Evolutionary conservation across 805 yeast genomes (phyloP).

Genomic region (Kluyveromyces aestuarii): DNA sequence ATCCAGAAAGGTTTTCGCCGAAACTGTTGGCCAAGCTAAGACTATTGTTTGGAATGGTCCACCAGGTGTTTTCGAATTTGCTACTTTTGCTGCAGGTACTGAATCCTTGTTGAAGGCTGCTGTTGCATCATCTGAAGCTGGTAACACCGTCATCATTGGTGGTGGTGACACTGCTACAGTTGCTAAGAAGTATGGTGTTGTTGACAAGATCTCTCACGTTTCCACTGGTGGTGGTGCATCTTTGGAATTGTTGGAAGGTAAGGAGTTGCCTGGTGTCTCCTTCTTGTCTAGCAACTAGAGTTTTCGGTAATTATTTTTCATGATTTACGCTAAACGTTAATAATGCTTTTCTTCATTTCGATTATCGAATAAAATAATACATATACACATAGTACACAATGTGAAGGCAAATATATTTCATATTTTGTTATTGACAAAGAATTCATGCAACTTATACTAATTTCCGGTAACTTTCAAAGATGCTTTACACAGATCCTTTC

Average conservation of each 20-base stretch:
- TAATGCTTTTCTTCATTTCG: background rate
- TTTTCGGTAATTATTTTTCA: constrained; percentile 3
- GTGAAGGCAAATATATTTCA: too few relatives aligned
- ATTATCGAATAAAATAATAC: background rate
- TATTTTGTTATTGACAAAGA: too few relatives aligned
- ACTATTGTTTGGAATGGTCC: constrained; percentile 99
- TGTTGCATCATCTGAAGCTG: constrained; percentile 76
- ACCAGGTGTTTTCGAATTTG: constrained; percentile 99
- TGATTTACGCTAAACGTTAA: background rate
- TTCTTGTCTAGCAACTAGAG: constrained; percentile 71
- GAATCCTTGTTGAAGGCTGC: constrained; percentile 82
- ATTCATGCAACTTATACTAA: too few relatives aligned
- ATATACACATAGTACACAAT: too few relatives aligned
- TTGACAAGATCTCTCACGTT: constrained; percentile 93
- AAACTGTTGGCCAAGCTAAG: constrained; percentile 84
- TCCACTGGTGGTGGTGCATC: constrained; percentile 99
- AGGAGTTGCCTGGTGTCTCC: constrained; percentile 95
- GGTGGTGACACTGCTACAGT: constrained; percentile 99
- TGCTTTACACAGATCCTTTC: too few relatives aligned
- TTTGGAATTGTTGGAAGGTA: constrained; percentile 96
- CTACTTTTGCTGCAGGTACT: constrained; percentile 85
- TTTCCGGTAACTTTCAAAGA: too few relatives aligned
- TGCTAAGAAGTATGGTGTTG: constrained; percentile 96
- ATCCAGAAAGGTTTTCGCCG: constrained; percentile 69
- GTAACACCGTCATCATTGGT: constrained; percentile 88